phyloP scores from a whole-genome alignment of 331 rosid species.

The Saraca asoca region DNA sequence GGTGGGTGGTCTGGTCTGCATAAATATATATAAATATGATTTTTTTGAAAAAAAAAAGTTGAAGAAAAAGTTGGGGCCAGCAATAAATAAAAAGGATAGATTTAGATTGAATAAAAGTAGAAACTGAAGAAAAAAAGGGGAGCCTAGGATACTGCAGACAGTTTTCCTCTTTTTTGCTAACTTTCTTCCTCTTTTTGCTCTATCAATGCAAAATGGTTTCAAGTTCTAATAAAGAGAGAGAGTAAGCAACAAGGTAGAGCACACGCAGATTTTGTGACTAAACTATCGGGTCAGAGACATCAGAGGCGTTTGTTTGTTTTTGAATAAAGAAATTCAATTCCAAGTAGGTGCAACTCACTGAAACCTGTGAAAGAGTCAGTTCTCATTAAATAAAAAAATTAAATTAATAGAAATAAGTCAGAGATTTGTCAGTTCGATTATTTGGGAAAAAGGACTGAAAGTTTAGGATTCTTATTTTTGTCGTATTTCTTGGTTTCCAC shows the following conservation, averaged over 20 bases:
- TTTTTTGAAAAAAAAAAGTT: not conserved
- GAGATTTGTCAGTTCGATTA: slow-evolving; percentile 47
- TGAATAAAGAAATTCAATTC: slow-evolving; percentile 43
- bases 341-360: slow-evolving; percentile 41
- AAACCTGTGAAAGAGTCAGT: slow-evolving; percentile 53
- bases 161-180: slow-evolving; percentile 19
- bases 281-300: slow-evolving; percentile 81
- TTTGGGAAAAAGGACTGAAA: slow-evolving; percentile 22
- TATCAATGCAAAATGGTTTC: not conserved
- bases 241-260: slow-evolving; percentile 67
- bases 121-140: slow-evolving; percentile 33
- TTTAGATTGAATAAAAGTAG: slow-evolving; percentile 37
- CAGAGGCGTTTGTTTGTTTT: slow-evolving; percentile 53
- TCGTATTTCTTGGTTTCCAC: not conserved
- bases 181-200: slow-evolving; percentile 18
- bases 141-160: slow-evolving; percentile 45
- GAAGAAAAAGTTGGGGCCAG: slow-evolving; percentile 16
- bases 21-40: slow-evolving; percentile 6
- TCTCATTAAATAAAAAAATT: slow-evolving; percentile 25
- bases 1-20: slow-evolving; percentile 21
- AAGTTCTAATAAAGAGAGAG: slow-evolving; percentile 51
- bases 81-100: slow-evolving; percentile 20
- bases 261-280: slow-evolving; percentile 88
- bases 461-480: not conserved
- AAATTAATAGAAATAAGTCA: slow-evolving; percentile 3